These are phyloP conservation scores for Geranium incanum DNA, from an alignment of 441 rosid species.

Conservation along the genomic window DNA sequence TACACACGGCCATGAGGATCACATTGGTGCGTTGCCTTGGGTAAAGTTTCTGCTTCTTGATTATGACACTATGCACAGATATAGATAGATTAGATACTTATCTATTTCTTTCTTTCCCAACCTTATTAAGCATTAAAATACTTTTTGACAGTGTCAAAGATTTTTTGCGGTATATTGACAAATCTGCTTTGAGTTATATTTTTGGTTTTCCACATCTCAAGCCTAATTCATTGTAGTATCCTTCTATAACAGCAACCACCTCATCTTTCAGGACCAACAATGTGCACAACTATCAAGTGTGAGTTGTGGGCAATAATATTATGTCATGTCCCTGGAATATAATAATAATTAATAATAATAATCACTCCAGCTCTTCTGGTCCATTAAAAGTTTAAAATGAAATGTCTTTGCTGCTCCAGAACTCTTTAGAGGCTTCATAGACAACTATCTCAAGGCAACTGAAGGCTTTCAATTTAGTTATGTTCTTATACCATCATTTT, in stretches of 20 bases:
- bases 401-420: neutral
- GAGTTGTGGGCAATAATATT: neutral
- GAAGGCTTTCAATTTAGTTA: neutral
- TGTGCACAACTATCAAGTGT: neutral
- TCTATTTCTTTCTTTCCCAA: conserved; percentile 1
- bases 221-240: neutral
- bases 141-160: neutral
- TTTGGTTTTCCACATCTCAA: neutral
- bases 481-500: neutral
- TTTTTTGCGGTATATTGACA: neutral
- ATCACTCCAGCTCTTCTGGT: neutral
- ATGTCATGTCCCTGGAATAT: neutral
- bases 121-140: conserved; percentile 14
- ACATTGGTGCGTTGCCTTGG: conserved; percentile 99
- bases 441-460: neutral
- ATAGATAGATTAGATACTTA: conserved; percentile 8
- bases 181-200: neutral
- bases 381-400: neutral
- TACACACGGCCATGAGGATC: conserved; percentile 99
- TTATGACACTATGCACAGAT: conserved; percentile 12
- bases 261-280: neutral
- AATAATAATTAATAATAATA: neutral
- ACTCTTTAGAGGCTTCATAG: neutral
- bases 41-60: conserved; percentile 54
- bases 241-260: neutral